Evolutionary conservation across 140 eudicot genomes (phyloP).

Genomic region (Erigeron philadelphicus): DNA sequence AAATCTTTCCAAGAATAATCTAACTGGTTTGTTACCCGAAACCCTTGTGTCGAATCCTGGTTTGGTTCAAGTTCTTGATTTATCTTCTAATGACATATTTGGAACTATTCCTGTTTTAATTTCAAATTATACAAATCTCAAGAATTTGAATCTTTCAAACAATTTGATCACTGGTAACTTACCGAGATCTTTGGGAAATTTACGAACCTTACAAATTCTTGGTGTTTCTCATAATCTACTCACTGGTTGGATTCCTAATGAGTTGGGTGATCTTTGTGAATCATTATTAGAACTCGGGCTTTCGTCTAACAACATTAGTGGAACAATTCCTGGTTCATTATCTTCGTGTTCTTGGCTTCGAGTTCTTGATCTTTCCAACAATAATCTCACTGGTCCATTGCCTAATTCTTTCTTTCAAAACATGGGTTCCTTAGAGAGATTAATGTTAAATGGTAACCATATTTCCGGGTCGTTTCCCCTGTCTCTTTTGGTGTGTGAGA

Average conservation of each 20-base stretch:
- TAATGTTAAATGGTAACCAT: constrained; percentile 53
- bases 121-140: constrained; percentile 58
- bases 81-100: constrained; percentile 51
- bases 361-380: constrained; percentile 71
- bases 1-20: constrained; percentile 61
- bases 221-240: constrained; percentile 77
- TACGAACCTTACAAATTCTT: constrained; percentile 49
- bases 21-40: constrained; percentile 59
- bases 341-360: constrained; percentile 68
- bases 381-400: constrained; percentile 62
- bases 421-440: constrained; percentile 52
- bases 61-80: constrained; percentile 53
- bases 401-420: constrained; percentile 50
- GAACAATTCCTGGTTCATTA: constrained; percentile 54
- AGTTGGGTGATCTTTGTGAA: constrained; percentile 53
- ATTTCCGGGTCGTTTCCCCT: constrained; percentile 61
- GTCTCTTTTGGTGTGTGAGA: constrained; percentile 57
- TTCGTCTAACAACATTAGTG: constrained; percentile 61
- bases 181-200: constrained; percentile 45
- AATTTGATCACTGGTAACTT: constrained; percentile 59
- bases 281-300: constrained; percentile 55
- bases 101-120: constrained; percentile 48
- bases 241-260: constrained; percentile 68
- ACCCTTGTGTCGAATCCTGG: constrained; percentile 41
- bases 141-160: constrained; percentile 51